Evolutionary conservation across 257 asterid species (phyloP).

Genomic region (Solanum chmielewskii): DNA sequence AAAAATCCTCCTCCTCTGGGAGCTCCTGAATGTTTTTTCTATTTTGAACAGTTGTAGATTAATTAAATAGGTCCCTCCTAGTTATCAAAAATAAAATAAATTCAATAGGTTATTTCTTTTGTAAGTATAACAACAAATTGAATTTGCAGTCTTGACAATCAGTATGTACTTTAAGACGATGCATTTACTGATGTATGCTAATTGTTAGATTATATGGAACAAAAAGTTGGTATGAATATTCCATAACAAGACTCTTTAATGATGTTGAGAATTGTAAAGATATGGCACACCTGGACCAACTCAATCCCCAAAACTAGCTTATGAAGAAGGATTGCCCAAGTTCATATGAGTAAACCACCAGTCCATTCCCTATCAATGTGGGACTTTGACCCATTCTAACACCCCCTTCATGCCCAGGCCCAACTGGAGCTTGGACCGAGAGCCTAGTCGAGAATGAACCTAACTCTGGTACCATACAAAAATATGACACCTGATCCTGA

Average conservation of each 20-base stretch:
- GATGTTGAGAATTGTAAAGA: background rate
- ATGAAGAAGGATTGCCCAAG: background rate
- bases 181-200: background rate
- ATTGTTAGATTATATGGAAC: background rate
- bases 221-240: background rate
- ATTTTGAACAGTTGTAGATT: background rate
- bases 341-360: background rate
- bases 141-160: background rate
- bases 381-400: background rate
- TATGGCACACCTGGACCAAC: background rate
- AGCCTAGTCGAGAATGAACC: background rate
- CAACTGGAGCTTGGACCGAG: no score
- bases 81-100: background rate
- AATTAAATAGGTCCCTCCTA: background rate
- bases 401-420: no score
- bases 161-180: background rate
- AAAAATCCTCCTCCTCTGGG: background rate
- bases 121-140: background rate
- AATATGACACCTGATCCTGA: background rate
- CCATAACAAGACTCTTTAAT: background rate
- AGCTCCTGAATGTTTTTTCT: background rate
- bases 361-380: background rate
- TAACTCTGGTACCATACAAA: background rate
- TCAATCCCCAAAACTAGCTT: background rate
- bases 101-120: background rate